These are phyloP conservation scores for Sphagnum tenellum DNA, from an alignment of 225 moss, liverwort and hornwort genomes.

Conservation along the genomic window DNA sequence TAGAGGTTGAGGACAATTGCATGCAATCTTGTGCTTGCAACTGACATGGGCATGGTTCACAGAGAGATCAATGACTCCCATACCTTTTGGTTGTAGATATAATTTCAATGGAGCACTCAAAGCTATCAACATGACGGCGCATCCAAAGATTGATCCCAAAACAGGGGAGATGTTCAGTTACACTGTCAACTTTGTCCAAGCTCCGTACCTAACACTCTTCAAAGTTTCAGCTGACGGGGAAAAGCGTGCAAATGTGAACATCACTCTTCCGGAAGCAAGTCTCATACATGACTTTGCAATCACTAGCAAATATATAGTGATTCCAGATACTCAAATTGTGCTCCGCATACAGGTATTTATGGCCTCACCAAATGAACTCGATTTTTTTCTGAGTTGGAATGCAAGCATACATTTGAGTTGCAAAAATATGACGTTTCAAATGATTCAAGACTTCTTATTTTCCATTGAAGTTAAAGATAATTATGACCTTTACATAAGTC, in stretches of 20 bases:
- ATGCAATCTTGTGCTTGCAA: too few species aligned
- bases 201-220: constrained; percentile 60
- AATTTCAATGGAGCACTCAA: constrained; percentile 49
- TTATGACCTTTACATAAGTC: too few species aligned
- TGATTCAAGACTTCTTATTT: background rate
- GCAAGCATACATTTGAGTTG: background rate
- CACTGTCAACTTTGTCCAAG: constrained; percentile 41
- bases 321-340: constrained; percentile 70
- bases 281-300: constrained; percentile 81
- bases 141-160: constrained; percentile 61
- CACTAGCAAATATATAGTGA: constrained; percentile 60
- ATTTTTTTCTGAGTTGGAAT: background rate
- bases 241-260: constrained; percentile 47
- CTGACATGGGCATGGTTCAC: too few species aligned
- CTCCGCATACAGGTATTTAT: constrained; percentile 39
- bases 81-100: constrained; percentile 18
- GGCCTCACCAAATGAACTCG: background rate
- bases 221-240: constrained; percentile 35
- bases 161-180: constrained; percentile 63
- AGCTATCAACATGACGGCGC: constrained; percentile 59
- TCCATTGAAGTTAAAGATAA: background rate
- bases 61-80: too few species aligned
- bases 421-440: too few species aligned
- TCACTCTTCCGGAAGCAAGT: constrained; percentile 53
- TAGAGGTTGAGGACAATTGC: too few species aligned